phyloP scores from a whole-genome alignment of 2,329 filamentous ascomycete genomes.

The Proliferodiscus dingleyae region DNA sequence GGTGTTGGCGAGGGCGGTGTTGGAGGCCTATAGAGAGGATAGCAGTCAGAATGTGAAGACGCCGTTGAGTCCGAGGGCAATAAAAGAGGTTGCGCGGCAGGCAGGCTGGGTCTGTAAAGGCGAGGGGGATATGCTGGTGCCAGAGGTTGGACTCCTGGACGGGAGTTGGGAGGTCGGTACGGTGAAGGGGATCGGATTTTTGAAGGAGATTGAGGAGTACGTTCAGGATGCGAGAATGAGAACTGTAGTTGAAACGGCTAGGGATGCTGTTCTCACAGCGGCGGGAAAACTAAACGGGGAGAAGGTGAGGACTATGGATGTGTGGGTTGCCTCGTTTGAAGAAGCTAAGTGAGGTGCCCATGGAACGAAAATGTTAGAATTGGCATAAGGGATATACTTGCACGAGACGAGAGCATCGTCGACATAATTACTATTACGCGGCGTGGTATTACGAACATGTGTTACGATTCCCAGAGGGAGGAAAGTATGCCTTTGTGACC shows the following conservation, averaged over 20 bases:
- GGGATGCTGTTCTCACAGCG: conserved; percentile 15
- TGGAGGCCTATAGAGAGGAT: conserved; percentile 40
- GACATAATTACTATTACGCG: no score
- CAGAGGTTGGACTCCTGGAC: conserved; percentile 39
- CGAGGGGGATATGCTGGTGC: conserved; percentile 36
- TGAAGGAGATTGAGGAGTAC: conserved; percentile 26
- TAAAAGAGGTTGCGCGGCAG: conserved; percentile 30
- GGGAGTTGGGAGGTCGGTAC: conserved; percentile 43
- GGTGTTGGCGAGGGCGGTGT: conserved; percentile 39
- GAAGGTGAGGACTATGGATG: conserved; percentile 38
- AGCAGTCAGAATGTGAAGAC: conserved; percentile 45
- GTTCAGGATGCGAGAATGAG: conserved; percentile 28
- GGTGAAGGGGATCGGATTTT: conserved; percentile 27
- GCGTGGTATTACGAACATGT: no score
- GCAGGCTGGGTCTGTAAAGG: neutral
- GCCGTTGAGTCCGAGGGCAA: conserved; percentile 37
- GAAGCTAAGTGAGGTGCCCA: neutral
- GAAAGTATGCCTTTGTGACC: no score
- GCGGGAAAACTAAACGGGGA: conserved; percentile 22
- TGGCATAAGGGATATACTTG: no score
- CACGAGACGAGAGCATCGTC: no score
- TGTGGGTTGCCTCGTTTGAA: conserved; percentile 34
- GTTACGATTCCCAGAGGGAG: no score
- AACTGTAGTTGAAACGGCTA: conserved; percentile 26
- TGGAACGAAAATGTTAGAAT: no score